Evolutionary conservation across 768 basidiomycete species (phyloP), one percentile per base, ranked within the genome.

Genomic region (Atractiella rhizophila): DNA sequence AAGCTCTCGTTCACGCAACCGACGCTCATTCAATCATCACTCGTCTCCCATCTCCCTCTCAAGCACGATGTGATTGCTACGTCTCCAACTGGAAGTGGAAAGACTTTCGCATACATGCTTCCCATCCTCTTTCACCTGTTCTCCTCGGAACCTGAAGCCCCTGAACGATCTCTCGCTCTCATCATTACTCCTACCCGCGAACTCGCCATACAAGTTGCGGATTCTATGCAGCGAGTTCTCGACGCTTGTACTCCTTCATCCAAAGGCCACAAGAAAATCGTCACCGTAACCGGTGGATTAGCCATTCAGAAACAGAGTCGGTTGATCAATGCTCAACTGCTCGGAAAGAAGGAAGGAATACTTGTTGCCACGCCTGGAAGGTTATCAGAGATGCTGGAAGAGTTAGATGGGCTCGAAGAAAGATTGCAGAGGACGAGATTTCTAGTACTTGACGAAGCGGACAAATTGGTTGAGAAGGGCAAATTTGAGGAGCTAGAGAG

Each of bases 11-110:
- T n/a, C n/a, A n/a, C n/a, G n/a, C n/a, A n/a, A n/a, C n/a, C n/a
- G n/a, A n/a, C n/a, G n/a, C n/a, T n/a, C n/a, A n/a, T n/a, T n/a
- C n/a, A n/a, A n/a, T n/a, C n/a, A n/a, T n/a, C n/a, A n/a, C n/a
- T n/a, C n/a, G n/a, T n/a, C n/a, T n/a, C n/a, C n/a, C n/a, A n/a
- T n/a, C n/a, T n/a, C n/a, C n/a, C n/a, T n/a, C n/a, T n/a, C n/a
- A n/a, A n/a, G n/a, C n/a, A n/a, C n/a, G 86, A 91, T 60, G 71
- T 98, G 12, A 82, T 96, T 12, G 88, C 82, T 30, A 98, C 96
- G 91, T 88, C 91, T 28, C 70, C 91, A 28, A 98, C 91, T 4
- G 91, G 91, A 30, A 91, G 85, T 11, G 88, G 88, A 21, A 98
- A 98, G 64, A 98, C 91, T 0, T 68, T 94, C 19, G 85, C 86